Percentiles rank a stretch among this genome's conserved stretches.
Conservation (phyloP, 352 stramenopile genomes). For the Phytophthora palmivora region DNA sequence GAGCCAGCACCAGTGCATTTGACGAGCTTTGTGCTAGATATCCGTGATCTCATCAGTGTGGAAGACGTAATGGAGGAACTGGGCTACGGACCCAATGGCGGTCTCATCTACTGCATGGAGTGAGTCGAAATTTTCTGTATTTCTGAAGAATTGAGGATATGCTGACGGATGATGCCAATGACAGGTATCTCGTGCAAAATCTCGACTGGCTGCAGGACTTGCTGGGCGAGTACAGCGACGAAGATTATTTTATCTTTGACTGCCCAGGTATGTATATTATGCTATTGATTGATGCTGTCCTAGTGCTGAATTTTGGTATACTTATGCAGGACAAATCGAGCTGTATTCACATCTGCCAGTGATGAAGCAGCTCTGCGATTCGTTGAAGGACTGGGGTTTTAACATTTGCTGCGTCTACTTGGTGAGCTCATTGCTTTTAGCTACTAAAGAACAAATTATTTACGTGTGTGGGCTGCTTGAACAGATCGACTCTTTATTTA, state of each 20-base stretch:
- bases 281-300: not conserved
- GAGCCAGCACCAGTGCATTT: conserved; percentile 13
- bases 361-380: conserved; percentile 90
- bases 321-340: conserved; percentile 85
- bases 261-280: conserved; percentile 92
- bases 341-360: conserved; percentile 92
- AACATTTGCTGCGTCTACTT: conserved; percentile 92
- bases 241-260: conserved; percentile 99
- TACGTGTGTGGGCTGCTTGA: not conserved
- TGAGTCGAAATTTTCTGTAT: conserved; percentile 59
- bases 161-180: conserved; percentile 13
- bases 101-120: conserved; percentile 99
- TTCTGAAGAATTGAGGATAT: not conserved
- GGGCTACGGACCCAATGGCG: conserved; percentile 97
- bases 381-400: conserved; percentile 87
- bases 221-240: conserved; percentile 90
- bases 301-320: conserved; percentile 8
- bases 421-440: conserved; percentile 35
- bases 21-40: conserved; percentile 67
- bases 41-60: conserved; percentile 95
- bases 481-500: conserved; percentile 95
- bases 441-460: not conserved
- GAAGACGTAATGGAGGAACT: conserved; percentile 98
- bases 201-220: conserved; percentile 96
- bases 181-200: conserved; percentile 92